Conservation (phyloP, 1,284 basidiomycete species). For the Ceratobasidium sp. region DNA sequence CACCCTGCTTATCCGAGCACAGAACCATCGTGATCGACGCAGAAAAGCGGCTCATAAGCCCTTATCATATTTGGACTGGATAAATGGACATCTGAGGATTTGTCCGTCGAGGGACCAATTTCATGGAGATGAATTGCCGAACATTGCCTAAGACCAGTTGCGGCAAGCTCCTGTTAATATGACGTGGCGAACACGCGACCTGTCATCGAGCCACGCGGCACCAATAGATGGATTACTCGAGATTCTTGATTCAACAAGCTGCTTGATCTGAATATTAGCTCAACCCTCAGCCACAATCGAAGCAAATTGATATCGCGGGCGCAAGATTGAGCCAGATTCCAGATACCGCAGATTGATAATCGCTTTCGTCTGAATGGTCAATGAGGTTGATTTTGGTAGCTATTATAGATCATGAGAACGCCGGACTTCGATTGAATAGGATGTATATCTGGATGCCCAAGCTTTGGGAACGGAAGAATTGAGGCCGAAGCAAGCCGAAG, state of each 20-base stretch:
- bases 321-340: not conserved
- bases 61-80: constrained; percentile 3
- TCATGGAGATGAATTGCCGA: not conserved
- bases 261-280: constrained; percentile 17
- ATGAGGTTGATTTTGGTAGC: constrained; percentile 13
- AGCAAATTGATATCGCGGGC: constrained; percentile 6
- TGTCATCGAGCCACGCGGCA: constrained; percentile 4
- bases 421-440: constrained; percentile 2
- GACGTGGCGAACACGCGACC: constrained; percentile 19
- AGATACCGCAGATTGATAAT: constrained; percentile 2
- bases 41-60: not conserved
- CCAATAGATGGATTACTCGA: not conserved
- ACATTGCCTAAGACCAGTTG: not conserved
- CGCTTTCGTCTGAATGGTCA: not conserved
- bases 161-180: constrained; percentile 21
- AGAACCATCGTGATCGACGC: not conserved
- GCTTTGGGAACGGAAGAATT: not conserved
- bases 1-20: not conserved
- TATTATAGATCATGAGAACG: not conserved
- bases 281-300: constrained; percentile 32
- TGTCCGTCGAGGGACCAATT: constrained; percentile 13
- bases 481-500: constrained; percentile 13
- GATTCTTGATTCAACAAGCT: constrained; percentile 6
- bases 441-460: not conserved
- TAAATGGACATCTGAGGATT: not conserved